phyloP scores from a whole-genome alignment of 352 stramenopile species.

The Phytophthora ramorum region DNA sequence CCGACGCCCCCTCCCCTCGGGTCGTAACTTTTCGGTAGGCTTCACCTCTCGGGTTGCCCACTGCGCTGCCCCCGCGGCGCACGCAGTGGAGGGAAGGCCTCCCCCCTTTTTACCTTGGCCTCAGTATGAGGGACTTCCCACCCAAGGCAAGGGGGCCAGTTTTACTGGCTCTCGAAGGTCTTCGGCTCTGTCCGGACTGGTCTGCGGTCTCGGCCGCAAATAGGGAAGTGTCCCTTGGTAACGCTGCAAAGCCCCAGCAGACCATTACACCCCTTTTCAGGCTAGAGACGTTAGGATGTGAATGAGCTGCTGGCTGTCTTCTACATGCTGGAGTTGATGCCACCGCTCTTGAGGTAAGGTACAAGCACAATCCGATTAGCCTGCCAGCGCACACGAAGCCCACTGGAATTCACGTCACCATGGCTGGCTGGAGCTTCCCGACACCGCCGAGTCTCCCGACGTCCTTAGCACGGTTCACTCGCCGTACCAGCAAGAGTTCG shows the following conservation, averaged over 20 bases:
- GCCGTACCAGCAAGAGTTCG: constrained; percentile 31
- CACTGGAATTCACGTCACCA: constrained; percentile 18
- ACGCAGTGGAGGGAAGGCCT: no score
- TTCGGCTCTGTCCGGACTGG: no score
- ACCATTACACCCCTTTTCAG: constrained; percentile 13
- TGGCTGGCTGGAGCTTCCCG: constrained; percentile 41
- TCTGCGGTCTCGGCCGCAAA: no score
- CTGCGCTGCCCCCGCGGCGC: no score
- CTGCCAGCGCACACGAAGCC: constrained; percentile 7
- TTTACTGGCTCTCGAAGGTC: no score
- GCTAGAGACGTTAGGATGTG: constrained; percentile 17
- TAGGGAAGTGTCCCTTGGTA: constrained; percentile 5
- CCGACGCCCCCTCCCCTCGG: no score
- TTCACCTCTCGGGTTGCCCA: no score
- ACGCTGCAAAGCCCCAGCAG: constrained; percentile 1
- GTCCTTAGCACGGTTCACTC: constrained; percentile 31
- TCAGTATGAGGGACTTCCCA: no score
- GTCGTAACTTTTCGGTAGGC: no score
- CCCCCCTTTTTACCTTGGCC: no score
- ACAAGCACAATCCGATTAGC: constrained; percentile 27
- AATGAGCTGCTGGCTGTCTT: constrained; percentile 17
- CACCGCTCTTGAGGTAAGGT: constrained; percentile 15
- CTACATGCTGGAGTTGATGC: constrained; percentile 18
- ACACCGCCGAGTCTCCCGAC: constrained; percentile 21
- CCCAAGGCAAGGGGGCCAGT: no score